phyloP scores from a whole-genome alignment of 2,329 filamentous ascomycete species.

The Meredithiella fracta region DNA sequence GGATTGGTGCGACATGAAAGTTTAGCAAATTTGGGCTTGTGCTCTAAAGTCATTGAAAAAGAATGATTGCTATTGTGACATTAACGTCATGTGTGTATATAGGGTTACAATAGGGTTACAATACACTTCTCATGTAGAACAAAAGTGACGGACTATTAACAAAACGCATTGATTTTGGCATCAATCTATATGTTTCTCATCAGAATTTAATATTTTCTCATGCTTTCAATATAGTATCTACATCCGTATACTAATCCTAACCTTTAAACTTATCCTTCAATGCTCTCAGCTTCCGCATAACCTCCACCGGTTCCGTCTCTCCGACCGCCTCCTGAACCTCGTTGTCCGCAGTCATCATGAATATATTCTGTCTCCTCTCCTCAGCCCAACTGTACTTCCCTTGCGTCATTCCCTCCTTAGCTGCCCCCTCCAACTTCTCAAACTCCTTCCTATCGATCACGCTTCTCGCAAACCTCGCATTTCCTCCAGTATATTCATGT shows the following conservation, averaged over 20 bases:
- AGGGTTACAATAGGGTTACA: background rate
- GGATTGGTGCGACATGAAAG: background rate
- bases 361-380: constrained; percentile 95
- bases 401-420: constrained; percentile 69
- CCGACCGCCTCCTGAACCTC: constrained; percentile 71
- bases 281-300: constrained; percentile 73
- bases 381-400: constrained; percentile 94
- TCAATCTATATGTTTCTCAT: too few species aligned
- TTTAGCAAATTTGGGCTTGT: background rate
- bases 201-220: background rate
- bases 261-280: constrained; percentile 67
- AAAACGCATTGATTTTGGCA: too few species aligned
- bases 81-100: background rate
- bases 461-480: constrained; percentile 72
- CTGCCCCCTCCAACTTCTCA: constrained; percentile 60
- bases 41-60: too few species aligned
- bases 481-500: constrained; percentile 96
- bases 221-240: background rate
- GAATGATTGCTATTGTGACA: too few species aligned
- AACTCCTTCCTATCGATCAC: constrained; percentile 61
- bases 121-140: too few species aligned
- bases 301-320: constrained; percentile 60
- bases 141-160: too few species aligned
- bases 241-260: background rate
- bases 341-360: constrained; percentile 78